Percentiles rank a stretch among this genome's conserved stretches.
These are phyloP conservation scores for Aschersonia sp. DNA, from an alignment of 2,329 filamentous ascomycete genomes.

Conservation along the genomic window DNA sequence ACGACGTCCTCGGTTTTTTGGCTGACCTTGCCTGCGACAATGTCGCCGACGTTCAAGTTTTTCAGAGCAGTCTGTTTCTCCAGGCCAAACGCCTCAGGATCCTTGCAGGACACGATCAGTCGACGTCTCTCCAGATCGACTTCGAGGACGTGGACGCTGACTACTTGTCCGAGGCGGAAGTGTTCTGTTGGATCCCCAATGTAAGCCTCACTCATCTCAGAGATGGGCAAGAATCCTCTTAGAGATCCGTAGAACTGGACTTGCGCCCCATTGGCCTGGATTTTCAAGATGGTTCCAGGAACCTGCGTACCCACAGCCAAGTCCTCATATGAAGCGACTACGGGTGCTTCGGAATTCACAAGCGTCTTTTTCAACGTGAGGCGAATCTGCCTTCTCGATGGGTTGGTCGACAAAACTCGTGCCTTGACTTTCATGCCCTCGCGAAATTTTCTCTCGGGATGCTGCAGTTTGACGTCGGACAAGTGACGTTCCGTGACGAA, in stretches of 20 bases:
- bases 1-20: conserved; percentile 67
- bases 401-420: conserved; percentile 68
- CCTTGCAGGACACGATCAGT: conserved; percentile 85
- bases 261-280: conserved; percentile 65
- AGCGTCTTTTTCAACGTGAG: conserved; percentile 91
- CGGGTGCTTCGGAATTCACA: conserved; percentile 72
- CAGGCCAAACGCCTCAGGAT: conserved; percentile 60
- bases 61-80: conserved; percentile 67
- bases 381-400: conserved; percentile 61
- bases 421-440: conserved; percentile 75
- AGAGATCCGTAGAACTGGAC: conserved; percentile 85
- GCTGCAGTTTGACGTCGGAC: conserved; percentile 72
- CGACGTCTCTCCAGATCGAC: conserved; percentile 57
- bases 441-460: conserved; percentile 92
- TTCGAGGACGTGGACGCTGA: conserved; percentile 76
- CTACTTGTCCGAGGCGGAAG: conserved; percentile 80
- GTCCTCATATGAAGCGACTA: conserved; percentile 64
- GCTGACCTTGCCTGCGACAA: conserved; percentile 67
- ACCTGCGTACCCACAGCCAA: conserved; percentile 62
- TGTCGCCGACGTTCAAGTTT: conserved; percentile 54
- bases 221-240: conserved; percentile 76
- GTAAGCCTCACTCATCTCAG: conserved; percentile 96
- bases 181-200: conserved; percentile 82
- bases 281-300: conserved; percentile 74
- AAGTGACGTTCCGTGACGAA: conserved; percentile 80